Evolutionary conservation across 306 rosid species (phyloP), one percentile per base, ranked within the genome.

Genomic region (Medicago arabica): DNA sequence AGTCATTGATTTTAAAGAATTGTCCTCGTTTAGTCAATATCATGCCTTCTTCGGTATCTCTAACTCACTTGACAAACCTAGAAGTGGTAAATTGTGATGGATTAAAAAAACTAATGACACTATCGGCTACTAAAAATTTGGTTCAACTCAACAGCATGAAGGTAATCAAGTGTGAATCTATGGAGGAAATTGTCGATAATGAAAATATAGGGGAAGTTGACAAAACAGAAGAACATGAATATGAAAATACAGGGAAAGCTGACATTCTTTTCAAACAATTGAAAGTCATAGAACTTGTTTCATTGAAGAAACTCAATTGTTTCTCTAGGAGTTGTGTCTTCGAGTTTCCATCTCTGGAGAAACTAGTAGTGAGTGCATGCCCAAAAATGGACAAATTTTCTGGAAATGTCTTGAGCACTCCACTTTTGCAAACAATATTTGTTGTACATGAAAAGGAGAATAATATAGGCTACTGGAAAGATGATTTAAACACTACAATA

Each of bases 1-100:
- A 79, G 83, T 14, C 4, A 8, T 43, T 79, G 62, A 28, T 28
- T 14, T 15, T 79, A 44, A 13, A 31, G 11, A 15, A 19, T 1
- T 79, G 83, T 72, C 69, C 53, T 1, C 0, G 10, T 14, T 31
- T 79, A 72, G 5, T 2, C 63, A 40, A 34, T 15, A 2, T 79
- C 0, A 17, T 10, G 0, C 69, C 44, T 18, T 55, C 69, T 8
- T 79, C 69, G 0, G 78, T n/a, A 4, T 17, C 83, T 18, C 38
- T 80, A 21, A 8, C 76, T 4, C 60, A 47, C 18, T 69, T 77
- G 75, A 77, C 75, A 58, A n/a, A 44, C 58, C 16, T 77, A 3
- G 81, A 57, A 58, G 81, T 69, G 23, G 36, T 13, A 19, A 15
- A 34, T 7, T 77, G 81, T 8, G 1, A 13, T 0, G 28, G 9